Evolutionary conservation across 2,329 filamentous ascomycete genomes (phyloP), one percentile per base, ranked within the genome.

Genomic region (Paecilomyces dactylethromorphus): DNA sequence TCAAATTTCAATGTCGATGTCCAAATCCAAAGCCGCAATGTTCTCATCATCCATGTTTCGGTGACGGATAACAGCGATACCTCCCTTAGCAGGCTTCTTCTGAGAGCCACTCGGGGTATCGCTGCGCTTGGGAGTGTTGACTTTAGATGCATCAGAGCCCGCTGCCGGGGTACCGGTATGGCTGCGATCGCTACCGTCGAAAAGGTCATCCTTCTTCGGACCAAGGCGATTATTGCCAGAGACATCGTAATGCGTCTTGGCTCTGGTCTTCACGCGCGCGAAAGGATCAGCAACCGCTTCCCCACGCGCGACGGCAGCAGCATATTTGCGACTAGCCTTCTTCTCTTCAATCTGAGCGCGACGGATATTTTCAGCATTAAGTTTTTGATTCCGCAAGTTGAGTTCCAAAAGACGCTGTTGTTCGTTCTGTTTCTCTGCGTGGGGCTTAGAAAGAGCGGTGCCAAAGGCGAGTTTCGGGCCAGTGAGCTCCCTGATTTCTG

Each of bases 41-140:
- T 97, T 89, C 69, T 97, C 94, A 70, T 97, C 94, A 62, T 96
- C 92, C 80, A 89, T 88, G 59, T 92, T 84, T 31, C 88, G 87
- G 76, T 90, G 83, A 65, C 81, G 87, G 69, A 93, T 90, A 54
- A 91, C 89, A 12, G 86, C 86, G 63, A 84, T 71, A 1, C 82
- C 82, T 3, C 67, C 71, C 59, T 78, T 75, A 39, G 72, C 64
- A 29, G 67, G 68, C 59, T 74, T 74, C 57, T 73, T 74, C 50
- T 70, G 67, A 1, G 63, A 66, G 52, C 58, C 59, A n/a, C 59
- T 64, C 15, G 62, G 64, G 12, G 66, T 69, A 49, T 60, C 79
- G 79, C 74, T 72, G 67, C 62, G 64, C 65, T 79, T 84, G 3
- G 85, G 81, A 22, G 82, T 83, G 22, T 78, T 81, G 12, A 69